Conservation (phyloP, 78 protist genomes). For the Creolimax fragrantissima region DNA sequence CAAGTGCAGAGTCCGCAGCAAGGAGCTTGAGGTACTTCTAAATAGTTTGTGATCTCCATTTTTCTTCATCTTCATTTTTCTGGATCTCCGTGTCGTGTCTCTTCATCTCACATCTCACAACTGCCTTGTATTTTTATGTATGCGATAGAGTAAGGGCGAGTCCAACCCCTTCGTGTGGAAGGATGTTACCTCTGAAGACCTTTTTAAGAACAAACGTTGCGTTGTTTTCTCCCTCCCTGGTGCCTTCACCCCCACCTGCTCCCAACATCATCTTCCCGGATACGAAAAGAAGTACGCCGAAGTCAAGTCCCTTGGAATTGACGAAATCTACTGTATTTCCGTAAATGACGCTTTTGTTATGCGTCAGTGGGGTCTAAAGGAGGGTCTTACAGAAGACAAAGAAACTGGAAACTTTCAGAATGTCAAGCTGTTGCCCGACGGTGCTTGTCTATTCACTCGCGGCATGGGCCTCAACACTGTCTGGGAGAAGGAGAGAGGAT, state of each 20-base stretch:
- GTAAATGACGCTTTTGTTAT: conserved; percentile 40
- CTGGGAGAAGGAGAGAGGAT: neutral
- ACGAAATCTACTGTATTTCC: conserved; percentile 8
- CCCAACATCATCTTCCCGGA: conserved; percentile 6
- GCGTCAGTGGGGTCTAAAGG: conserved; percentile 24
- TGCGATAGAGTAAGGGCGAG: neutral
- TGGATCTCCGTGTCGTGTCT: neutral
- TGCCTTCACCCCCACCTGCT: conserved; percentile 35
- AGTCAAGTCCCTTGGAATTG: conserved; percentile 27
- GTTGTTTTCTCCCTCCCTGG: conserved; percentile 33
- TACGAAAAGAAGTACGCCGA: neutral
- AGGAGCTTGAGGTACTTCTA: neutral
- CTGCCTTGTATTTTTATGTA: neutral
- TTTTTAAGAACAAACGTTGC: conserved; percentile 21
- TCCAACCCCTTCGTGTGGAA: neutral
- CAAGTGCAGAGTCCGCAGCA: neutral
- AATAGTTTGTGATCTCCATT: neutral
- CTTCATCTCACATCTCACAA: neutral
- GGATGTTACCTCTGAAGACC: neutral
- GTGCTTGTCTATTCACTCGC: neutral
- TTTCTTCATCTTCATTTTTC: neutral
- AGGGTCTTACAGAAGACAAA: neutral
- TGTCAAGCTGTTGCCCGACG: neutral
- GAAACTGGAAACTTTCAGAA: conserved; percentile 1
- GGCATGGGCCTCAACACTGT: conserved; percentile 1